Conservation (phyloP, 305 asterid species). For the Fraxinus velutina region DNA sequence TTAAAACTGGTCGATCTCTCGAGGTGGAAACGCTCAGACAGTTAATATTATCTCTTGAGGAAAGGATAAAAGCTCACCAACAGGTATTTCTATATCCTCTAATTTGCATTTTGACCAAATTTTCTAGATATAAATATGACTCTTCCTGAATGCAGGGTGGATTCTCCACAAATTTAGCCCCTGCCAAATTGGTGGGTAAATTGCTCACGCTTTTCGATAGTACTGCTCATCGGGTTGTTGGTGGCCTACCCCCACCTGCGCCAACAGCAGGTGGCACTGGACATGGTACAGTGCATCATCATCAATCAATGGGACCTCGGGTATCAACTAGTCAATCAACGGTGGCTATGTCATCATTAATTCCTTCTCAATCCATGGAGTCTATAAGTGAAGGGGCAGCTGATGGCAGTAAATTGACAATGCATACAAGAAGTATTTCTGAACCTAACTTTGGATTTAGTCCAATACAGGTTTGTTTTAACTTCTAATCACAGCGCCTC, state of each 20-base stretch:
- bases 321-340: conserved; percentile 89
- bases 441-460: conserved; percentile 97
- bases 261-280: conserved; percentile 48
- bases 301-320: conserved; percentile 49
- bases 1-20: conserved; percentile 67
- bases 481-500: conserved; percentile 2
- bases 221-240: conserved; percentile 80
- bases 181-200: conserved; percentile 66
- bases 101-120: conserved; percentile 6
- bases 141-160: conserved; percentile 63
- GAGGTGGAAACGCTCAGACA: conserved; percentile 67
- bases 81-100: conserved; percentile 47
- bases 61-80: conserved; percentile 76
- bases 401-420: conserved; percentile 44
- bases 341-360: conserved; percentile 82
- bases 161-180: conserved; percentile 71
- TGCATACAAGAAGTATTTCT: conserved; percentile 86
- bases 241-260: conserved; percentile 66
- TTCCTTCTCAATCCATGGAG: conserved; percentile 70
- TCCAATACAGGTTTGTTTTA: conserved; percentile 75
- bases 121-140: conserved; percentile 20
- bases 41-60: conserved; percentile 67
- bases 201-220: conserved; percentile 68
- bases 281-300: conserved; percentile 47
- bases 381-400: conserved; percentile 59